Conservation (phyloP, 495 filamentous ascomycete species). For the Tuber aestivum region DNA sequence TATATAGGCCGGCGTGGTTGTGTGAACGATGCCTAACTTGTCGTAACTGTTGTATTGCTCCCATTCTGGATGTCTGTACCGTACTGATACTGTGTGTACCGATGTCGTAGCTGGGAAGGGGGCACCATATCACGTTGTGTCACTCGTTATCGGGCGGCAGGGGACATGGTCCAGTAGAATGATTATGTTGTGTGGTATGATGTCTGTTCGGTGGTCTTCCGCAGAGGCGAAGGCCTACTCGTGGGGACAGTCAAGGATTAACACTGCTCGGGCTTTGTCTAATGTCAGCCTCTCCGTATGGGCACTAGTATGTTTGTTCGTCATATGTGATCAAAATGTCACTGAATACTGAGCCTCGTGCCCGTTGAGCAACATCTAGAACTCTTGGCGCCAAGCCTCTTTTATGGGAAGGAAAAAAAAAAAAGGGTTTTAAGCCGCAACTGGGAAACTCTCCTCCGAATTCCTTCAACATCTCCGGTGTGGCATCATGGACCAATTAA, state of each 20-base stretch:
- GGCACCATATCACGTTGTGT: neutral
- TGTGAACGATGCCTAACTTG: neutral
- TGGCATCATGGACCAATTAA: slow-evolving; percentile 70
- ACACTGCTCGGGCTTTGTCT: neutral
- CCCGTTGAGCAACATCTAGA: too few relatives aligned
- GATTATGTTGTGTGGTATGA: neutral
- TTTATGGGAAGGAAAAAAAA: neutral
- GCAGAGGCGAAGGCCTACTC: neutral
- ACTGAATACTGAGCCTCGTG: too few relatives aligned
- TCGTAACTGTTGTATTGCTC: neutral
- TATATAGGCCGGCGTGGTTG: neutral
- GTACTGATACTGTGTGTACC: too few relatives aligned
- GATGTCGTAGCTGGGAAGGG: neutral
- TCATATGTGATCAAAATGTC: too few relatives aligned
- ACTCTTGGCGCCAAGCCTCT: neutral
- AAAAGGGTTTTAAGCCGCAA: neutral
- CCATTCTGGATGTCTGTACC: neutral
- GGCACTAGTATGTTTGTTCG: neutral
- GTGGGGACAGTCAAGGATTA: neutral
- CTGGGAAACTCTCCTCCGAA: neutral
- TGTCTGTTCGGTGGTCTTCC: neutral
- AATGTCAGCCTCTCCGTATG: neutral
- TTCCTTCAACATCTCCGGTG: neutral
- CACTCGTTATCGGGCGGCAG: neutral
- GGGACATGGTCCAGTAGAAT: neutral